A percentile compares a stretch with the other conserved stretches of the same genome.
Evolutionary conservation across 2,329 filamentous ascomycete genomes (phyloP).

Genomic region (Aspergillus felis): DNA sequence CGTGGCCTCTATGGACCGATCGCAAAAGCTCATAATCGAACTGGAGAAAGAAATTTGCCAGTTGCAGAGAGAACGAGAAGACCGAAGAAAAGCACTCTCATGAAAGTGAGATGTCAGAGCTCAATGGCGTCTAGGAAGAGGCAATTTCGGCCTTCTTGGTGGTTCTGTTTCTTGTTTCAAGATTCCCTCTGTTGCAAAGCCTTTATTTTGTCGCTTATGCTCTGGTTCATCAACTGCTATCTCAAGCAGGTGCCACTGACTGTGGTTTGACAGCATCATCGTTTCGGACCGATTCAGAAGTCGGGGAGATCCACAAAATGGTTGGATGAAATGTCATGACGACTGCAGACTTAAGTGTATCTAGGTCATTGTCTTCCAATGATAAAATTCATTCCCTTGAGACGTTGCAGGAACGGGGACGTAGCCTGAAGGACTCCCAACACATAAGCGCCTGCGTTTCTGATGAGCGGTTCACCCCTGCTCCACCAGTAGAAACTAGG

Average conservation of each 20-base stretch:
- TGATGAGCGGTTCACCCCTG: slow-evolving; percentile 29
- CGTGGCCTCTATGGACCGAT: slow-evolving; percentile 61
- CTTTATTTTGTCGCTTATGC: slow-evolving; percentile 13
- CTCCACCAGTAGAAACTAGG: slow-evolving; percentile 13
- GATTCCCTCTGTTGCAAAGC: slow-evolving; percentile 17
- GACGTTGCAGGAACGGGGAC: slow-evolving; percentile 9
- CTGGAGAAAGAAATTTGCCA: slow-evolving; percentile 66
- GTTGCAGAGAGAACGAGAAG: slow-evolving; percentile 55
- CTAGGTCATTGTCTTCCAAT: slow-evolving; percentile 23
- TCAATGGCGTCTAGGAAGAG: slow-evolving; percentile 8
- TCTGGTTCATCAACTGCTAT: slow-evolving; percentile 23
- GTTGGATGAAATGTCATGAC: slow-evolving; percentile 20
- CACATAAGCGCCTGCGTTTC: slow-evolving; percentile 32
- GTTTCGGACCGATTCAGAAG: slow-evolving; percentile 25
- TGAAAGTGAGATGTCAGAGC: slow-evolving; percentile 5
- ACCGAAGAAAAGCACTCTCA: slow-evolving; percentile 31
- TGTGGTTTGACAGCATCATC: slow-evolving; percentile 22
- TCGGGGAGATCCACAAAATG: slow-evolving; percentile 17
- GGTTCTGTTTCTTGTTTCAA: slow-evolving; percentile 15
- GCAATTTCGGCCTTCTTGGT: slow-evolving; percentile 16
- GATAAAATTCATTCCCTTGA: slow-evolving; percentile 15
- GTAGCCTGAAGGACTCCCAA: slow-evolving; percentile 22
- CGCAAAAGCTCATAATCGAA: slow-evolving; percentile 67
- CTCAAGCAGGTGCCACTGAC: slow-evolving; percentile 19
- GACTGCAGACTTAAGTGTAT: slow-evolving; percentile 9